Evolutionary conservation across 305 asterid genomes (phyloP), one percentile per base, ranked within the genome.

Genomic region (Fraxinus dipetala): DNA sequence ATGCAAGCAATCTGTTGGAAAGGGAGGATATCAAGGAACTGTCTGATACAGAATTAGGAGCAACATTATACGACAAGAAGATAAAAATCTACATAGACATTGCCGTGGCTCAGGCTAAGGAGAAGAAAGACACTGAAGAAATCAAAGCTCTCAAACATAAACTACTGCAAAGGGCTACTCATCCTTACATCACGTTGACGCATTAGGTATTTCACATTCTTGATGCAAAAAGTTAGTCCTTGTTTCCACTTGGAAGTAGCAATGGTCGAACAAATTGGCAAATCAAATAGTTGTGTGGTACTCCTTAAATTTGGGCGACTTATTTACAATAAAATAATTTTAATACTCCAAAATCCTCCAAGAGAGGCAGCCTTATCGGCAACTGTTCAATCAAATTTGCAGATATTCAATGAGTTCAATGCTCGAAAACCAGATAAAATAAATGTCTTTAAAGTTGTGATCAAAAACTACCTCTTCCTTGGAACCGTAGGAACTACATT

Each of bases 111-210:
- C 98, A 92, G 92, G 90, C 93, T 56, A 86, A 87, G 83, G 98
- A 94, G 88, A 94, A 82, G 88, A 94, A 92, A 88, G 88, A 88
- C 79, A 88, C 82, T 79, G 99, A 94, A 79, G 99, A 94, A 89
- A 88, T 84, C 72, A 91, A 93, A 90, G 91, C 95, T 88, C 93
- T 92, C 81, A 91, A 92, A 84, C 92, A 95, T 76, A 95, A 93
- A 88, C 91, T 97, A 78, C 86, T 94, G 89, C 99, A 94, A 89
- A 89, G 93, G 89, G 99, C 99, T 84, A 97, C 97, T n/a, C 94
- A 95, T 91, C 98, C 98, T 84, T 95, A 94, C 59, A 85, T 91
- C 89, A 94, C 93, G 98, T 98, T 94, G 84, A 92, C 91, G 79
- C 89, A 93, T 65, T 98, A 95, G 98, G 99, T 95, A 84, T 43